These are phyloP conservation scores for Fusarium gaditjirri DNA, from an alignment of 2,329 filamentous ascomycete genomes.

Conservation along the genomic window DNA sequence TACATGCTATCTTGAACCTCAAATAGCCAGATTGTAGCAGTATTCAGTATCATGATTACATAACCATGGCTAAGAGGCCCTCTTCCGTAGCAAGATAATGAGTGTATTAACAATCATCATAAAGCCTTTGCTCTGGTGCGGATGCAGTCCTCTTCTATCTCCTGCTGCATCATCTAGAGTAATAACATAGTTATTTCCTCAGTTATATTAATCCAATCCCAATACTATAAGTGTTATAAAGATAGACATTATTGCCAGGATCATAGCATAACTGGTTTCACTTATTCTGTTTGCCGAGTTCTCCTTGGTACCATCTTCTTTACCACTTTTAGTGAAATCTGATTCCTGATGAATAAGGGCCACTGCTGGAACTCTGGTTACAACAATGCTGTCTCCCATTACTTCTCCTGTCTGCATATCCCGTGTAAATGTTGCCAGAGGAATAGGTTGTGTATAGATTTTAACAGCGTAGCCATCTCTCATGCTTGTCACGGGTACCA, in stretches of 20 bases:
- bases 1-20: not conserved
- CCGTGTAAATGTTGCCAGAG: not conserved
- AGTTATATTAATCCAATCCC: too few relatives aligned
- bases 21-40: not conserved
- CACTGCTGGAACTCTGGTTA: conserved; percentile 6
- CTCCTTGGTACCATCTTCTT: not conserved
- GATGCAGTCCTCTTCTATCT: not conserved
- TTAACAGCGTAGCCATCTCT: accelerated
- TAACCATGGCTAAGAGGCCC: not conserved
- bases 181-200: not conserved
- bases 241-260: not conserved
- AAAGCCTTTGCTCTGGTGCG: too few relatives aligned
- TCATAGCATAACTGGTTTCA: not conserved
- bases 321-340: not conserved
- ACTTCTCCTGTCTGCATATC: not conserved
- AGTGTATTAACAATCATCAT: too few relatives aligned
- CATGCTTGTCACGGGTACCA: not conserved
- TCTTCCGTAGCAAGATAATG: too few relatives aligned
- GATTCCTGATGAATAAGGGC: conserved; percentile 3
- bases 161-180: not conserved
- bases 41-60: not conserved
- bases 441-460: not conserved
- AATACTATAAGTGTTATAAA: not conserved
- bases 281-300: not conserved
- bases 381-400: not conserved